phyloP scores from a whole-genome alignment of 768 basidiomycete genomes.

The Serpula lacrymans region DNA sequence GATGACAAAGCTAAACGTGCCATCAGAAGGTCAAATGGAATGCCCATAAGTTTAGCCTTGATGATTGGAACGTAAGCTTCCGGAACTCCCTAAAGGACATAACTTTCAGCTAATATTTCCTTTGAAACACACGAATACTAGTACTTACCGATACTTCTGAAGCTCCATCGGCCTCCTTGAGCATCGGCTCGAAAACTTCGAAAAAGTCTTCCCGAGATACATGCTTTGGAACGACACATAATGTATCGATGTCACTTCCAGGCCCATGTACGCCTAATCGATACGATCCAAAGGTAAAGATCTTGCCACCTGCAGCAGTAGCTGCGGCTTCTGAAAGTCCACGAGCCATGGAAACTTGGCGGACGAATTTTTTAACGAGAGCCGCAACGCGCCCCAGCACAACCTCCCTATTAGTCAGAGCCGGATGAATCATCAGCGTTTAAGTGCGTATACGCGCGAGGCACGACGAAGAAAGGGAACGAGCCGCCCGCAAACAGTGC shows the following conservation, averaged over 20 bases:
- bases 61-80: slow-evolving; percentile 97
- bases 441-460: too few species aligned
- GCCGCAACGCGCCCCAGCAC: slow-evolving; percentile 87
- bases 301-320: slow-evolving; percentile 91
- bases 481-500: slow-evolving; percentile 1
- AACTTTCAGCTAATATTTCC: neutral
- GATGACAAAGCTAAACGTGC: slow-evolving; percentile 81
- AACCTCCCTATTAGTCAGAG: slow-evolving; percentile 65
- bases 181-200: slow-evolving; percentile 84
- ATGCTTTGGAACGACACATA: slow-evolving; percentile 96
- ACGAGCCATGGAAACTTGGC: slow-evolving; percentile 67
- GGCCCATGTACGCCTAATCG: slow-evolving; percentile 97
- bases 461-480: slow-evolving; percentile 1
- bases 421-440: neutral
- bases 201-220: slow-evolving; percentile 96
- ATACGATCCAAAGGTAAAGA: slow-evolving; percentile 98
- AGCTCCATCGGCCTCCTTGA: slow-evolving; percentile 77
- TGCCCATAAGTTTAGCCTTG: slow-evolving; percentile 85
- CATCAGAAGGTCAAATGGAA: slow-evolving; percentile 93
- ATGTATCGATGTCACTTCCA: slow-evolving; percentile 95
- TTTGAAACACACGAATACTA: slow-evolving; percentile 1
- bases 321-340: slow-evolving; percentile 90
- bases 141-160: slow-evolving; percentile 83
- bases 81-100: slow-evolving; percentile 75
- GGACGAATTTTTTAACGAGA: slow-evolving; percentile 92